Percentiles rank a stretch among this genome's conserved stretches.
These are phyloP conservation scores for Agrostemma githago DNA, from an alignment of 148 eudicot genomes.

Conservation along the genomic window DNA sequence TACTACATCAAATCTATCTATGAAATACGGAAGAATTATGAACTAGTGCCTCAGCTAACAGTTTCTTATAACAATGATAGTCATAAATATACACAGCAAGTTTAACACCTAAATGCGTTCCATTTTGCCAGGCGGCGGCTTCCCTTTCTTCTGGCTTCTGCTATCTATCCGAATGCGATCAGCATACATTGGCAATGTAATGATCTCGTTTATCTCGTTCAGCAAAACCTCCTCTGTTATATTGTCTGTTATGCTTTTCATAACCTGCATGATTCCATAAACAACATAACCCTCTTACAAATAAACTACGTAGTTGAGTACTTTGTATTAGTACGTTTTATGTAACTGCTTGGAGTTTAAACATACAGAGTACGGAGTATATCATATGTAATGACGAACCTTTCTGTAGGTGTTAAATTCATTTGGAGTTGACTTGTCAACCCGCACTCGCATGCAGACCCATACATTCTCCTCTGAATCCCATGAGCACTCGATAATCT, in stretches of 20 bases:
- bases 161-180: constrained; percentile 53
- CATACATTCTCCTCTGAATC: constrained; percentile 48
- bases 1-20: too few relatives aligned
- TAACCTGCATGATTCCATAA: constrained; percentile 43
- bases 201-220: constrained; percentile 59
- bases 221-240: constrained; percentile 64
- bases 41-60: too few relatives aligned
- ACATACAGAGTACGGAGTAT: too few relatives aligned
- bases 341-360: too few relatives aligned
- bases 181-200: constrained; percentile 79
- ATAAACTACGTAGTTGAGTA: not conserved
- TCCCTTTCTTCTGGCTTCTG: constrained; percentile 36
- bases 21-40: too few relatives aligned
- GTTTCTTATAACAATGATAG: too few relatives aligned
- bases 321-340: too few relatives aligned
- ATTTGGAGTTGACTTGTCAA: constrained; percentile 73
- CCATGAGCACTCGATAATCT: constrained; percentile 81
- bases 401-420: constrained; percentile 70
- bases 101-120: too few relatives aligned
- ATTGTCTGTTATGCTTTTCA: constrained; percentile 76
- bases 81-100: too few relatives aligned
- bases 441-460: constrained; percentile 56
- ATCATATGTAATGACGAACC: constrained; percentile 26
- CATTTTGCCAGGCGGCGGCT: not conserved
- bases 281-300: not conserved